Evolutionary conservation across 1,139 yeast species (phyloP).

Genomic region (Nadsonia commutata): DNA sequence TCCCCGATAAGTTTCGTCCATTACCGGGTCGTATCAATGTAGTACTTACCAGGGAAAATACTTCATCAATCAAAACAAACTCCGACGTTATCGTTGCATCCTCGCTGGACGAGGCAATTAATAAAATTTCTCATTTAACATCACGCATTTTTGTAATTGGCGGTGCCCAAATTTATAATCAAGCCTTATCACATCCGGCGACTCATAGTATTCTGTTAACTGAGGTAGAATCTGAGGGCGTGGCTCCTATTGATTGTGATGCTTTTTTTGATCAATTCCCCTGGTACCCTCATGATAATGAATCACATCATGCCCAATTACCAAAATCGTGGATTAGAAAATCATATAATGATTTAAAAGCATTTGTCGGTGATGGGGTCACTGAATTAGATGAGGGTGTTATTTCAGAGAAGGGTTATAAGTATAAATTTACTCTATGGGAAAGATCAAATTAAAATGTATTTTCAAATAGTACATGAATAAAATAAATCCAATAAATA

Average conservation of each 20-base stretch:
- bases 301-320: no score
- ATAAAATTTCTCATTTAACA: slow-evolving; percentile 13
- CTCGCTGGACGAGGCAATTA: slow-evolving; percentile 34
- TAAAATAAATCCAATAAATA: slow-evolving; percentile 1
- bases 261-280: slow-evolving; percentile 44
- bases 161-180: slow-evolving; percentile 75
- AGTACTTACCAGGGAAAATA: slow-evolving; percentile 42
- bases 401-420: slow-evolving; percentile 35
- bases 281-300: slow-evolving; percentile 13
- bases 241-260: slow-evolving; percentile 27
- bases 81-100: slow-evolving; percentile 29
- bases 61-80: slow-evolving; percentile 10
- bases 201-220: slow-evolving; percentile 60
- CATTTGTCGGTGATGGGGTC: slow-evolving; percentile 28
- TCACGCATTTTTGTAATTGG: slow-evolving; percentile 65
- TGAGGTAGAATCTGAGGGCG: slow-evolving; percentile 31
- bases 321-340: slow-evolving; percentile 21
- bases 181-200: slow-evolving; percentile 30
- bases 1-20: slow-evolving; percentile 75
- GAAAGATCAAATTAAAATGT: slow-evolving; percentile 16
- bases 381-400: slow-evolving; percentile 21
- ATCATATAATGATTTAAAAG: slow-evolving; percentile 23
- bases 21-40: slow-evolving; percentile 62
- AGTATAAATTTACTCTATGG: slow-evolving; percentile 40
- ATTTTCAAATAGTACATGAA: not conserved